Percentiles rank a stretch among this genome's conserved stretches.
Conservation (phyloP, 2,329 filamentous ascomycete species). For the Penicillium sp. region DNA sequence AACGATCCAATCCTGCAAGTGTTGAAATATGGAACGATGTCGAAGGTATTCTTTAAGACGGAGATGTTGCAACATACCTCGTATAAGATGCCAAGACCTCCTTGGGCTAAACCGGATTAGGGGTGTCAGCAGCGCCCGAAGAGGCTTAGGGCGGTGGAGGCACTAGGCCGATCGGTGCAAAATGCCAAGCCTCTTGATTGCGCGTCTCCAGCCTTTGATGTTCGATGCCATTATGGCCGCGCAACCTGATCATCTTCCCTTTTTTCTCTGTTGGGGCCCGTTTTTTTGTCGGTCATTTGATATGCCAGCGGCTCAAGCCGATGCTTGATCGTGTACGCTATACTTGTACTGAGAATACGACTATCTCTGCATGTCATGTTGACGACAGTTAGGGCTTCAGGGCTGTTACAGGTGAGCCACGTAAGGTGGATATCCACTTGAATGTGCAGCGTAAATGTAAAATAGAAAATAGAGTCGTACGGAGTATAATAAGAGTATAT, state of each 20-base stretch:
- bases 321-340: not conserved
- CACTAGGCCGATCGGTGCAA: slow-evolving; percentile 33
- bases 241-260: not conserved
- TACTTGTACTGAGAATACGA: not conserved
- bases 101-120: slow-evolving; percentile 1
- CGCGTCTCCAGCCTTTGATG: slow-evolving; percentile 36
- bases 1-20: not conserved
- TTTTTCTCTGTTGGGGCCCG: not conserved
- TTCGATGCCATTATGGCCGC: slow-evolving; percentile 7
- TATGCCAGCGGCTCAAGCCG: not conserved
- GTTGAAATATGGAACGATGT: not conserved
- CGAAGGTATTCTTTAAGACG: not conserved
- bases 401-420: not conserved
- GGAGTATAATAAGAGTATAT: too few species aligned
- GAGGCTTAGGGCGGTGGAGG: slow-evolving; percentile 28
- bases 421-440: not conserved
- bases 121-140: slow-evolving; percentile 10
- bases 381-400: not conserved
- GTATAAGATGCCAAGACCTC: slow-evolving; percentile 23
- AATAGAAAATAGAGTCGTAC: not conserved
- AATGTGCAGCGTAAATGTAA: not conserved
- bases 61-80: slow-evolving; percentile 5
- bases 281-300: not conserved
- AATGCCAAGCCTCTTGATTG: slow-evolving; percentile 43
- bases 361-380: slow-evolving; percentile 1